phyloP scores from a whole-genome alignment of 164 flowering plant genomes.

The Macadamia tetraphylla region DNA sequence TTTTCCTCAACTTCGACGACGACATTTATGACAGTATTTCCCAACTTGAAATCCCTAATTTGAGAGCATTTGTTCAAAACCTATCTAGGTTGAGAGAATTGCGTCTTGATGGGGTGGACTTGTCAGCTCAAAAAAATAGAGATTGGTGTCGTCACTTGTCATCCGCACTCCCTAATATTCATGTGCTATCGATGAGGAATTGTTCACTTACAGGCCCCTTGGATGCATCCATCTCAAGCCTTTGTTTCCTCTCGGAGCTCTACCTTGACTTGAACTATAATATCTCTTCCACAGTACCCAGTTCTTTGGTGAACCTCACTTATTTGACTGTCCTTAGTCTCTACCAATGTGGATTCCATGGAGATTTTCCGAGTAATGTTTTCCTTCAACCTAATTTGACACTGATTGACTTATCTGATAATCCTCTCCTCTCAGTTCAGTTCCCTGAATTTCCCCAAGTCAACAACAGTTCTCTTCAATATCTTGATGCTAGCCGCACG shows the following conservation, averaged over 20 bases:
- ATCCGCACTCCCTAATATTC: too few species aligned
- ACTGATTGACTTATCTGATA: neutral
- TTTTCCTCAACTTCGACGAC: constrained; percentile 1
- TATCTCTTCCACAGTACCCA: too few species aligned
- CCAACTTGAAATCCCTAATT: neutral
- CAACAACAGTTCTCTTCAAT: neutral
- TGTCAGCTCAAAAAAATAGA: too few species aligned
- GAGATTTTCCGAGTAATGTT: constrained; percentile 2
- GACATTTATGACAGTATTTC: neutral
- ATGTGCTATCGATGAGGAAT: too few species aligned
- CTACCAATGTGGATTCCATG: neutral
- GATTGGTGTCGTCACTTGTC: too few species aligned
- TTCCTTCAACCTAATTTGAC: neutral
- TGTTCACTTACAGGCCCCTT: too few species aligned
- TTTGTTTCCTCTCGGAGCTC: too few species aligned
- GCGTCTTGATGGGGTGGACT: too few species aligned
- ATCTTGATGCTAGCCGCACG: neutral
- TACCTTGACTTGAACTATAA: too few species aligned
- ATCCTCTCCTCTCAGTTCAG: neutral
- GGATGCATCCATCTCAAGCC: too few species aligned
- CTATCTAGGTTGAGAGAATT: too few species aligned
- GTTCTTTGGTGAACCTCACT: neutral
- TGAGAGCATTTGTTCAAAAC: constrained; percentile 1
- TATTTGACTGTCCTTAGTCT: constrained; percentile 3
- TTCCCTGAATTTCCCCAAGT: neutral